Base-by-base conservation (phyloP, 208 protist species). In the Trypanosoma theileri region DNA sequence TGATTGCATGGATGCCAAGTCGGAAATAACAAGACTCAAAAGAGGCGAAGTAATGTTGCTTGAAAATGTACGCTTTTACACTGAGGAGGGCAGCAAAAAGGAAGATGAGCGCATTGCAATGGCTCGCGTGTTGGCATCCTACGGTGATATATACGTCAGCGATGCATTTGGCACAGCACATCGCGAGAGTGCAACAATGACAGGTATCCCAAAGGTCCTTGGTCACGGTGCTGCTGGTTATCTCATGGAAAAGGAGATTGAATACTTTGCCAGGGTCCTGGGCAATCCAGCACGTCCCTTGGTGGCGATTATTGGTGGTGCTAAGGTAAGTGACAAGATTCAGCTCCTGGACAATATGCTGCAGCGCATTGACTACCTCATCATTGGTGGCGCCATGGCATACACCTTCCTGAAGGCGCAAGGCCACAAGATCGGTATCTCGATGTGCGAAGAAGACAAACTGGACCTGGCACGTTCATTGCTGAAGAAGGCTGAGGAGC, bases 291-390 rank as follows among this genome's bases (percentile, higher is more conserved):
- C 81, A 44, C 80, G 83, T 10, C 94, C 94, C 35, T 80, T 99
- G 63, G 81, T 99, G 7, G 98, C 98, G 65, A 99, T 99, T 69
- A 86, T 95, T 41, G 92, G 92, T 31, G 92, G 98, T 52, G 96
- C 98, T 61, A 99, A 99, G 86, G 98, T 99, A 41, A 92, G 86
- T 59, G 98, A 99, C 82, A 99, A 99, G 91, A 99, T 99, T 71
- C 89, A 97, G 74, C 82, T 99, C 11, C 99, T 99, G 69, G 86
- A 99, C 53, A 99, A 99, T 79, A 80, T 99, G 60, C 79, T 99
- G 24, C 92, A 97, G 67, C 98, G 98, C 75, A 98, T 99, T 54
- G 90, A 99, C 80, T 87, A 97, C 70, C 95, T 99, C 58, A 94
- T 99, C 73, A 99, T 99, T 79, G 97, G 98, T 64, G 98, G 98